Base-by-base conservation (phyloP, 208 protist genomes). In the Blechomonas ayalai region DNA sequence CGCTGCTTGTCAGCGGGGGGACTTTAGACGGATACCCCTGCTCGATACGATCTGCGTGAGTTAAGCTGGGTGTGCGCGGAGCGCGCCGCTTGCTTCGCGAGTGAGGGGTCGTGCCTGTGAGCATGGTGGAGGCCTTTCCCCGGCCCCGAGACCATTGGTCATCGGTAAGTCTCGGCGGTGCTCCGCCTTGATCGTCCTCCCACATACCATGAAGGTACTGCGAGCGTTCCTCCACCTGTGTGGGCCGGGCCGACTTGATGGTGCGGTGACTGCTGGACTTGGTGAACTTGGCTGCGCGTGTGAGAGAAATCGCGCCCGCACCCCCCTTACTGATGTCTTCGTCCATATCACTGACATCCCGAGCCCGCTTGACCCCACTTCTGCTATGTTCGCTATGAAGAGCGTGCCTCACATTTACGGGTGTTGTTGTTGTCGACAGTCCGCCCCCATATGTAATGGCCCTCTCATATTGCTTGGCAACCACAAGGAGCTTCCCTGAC, bases 11-110 rank as follows among this genome's bases (percentile, higher is more conserved):
- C 16, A 12, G 27, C 27, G 15, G 28, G 46, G 9, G 43, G 12
- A 13, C 29, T 12, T 10, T n/a, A 47, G 18, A 19, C 31, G 16
- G 23, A 6, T 15, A 33, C 15, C 19, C 39, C 19, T 15, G 19
- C 29, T 7, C 28, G 8, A 45, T 39, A 9, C 55, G 39, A 22
- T 90, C 81, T 4, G 81, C 81, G 22, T 71, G 58, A 0, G 81
- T 90, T 10, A 70, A 16, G 52, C 73, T 85, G 26, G 81, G 81
- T 28, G 75, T 90, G n/a, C 73, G 72, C 12, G 81, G 81, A 4
- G 75, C 78, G 27, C 68, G 71, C 7, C 67, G 60, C 59, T 66
- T 71, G 15, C 48, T 50, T 13, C 27, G 27, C n/a, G 54, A 56
- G 34, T 67, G 31, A 2, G 65, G 56, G 22, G 58, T 32, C 2